Base-by-base conservation (phyloP, 164 flowering plant genomes). In the Hamamelis virginiana region DNA sequence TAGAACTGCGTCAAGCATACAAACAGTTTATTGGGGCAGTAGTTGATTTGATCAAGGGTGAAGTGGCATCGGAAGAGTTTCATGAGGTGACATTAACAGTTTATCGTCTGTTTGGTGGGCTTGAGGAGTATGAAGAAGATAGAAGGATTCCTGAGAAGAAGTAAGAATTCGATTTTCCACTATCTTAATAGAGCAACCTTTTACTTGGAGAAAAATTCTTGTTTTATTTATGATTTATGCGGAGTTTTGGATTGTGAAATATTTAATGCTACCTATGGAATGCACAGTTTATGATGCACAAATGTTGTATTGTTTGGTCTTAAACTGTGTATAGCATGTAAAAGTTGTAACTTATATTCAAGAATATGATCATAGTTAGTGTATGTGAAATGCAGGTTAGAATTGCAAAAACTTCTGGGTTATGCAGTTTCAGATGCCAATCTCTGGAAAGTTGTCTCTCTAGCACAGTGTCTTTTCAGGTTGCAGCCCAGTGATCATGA, bases 1-100 rank as follows among this genome's bases (percentile, higher is more conserved):
- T 44, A 23, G 92, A 91, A 68, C 86, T 93, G 58, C 80, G 95
- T 14, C 93, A 90, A 77, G 83, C 78, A 21, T 96, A 91, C 74
- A 93, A 80, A 78, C 80, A 86, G 63, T 96, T 86, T 82, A 65
- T 88, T 69, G 90, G 78, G 26, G 88, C 90, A 5, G 84, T 96
- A 11, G 90, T 84, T 66, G 96, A 90, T 77, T 79, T 93, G 82
- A 80, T 86, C 16, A 91, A 85, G 73, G 82, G 86, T 6, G 98
- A 90, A 72, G 82, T 88, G 50, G 78, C 80, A 10, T 78, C 94
- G 0, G 96, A 93, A 70, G 92, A 86, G 79, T 89, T 96, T 50
- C 83, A 72, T 15, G 92, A 89, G 73, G 87, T 90, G 48, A 91
- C 95, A 5, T 71, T 84, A 74, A 59, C 82, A 22, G 80, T 80